Evolutionary conservation across 2,329 filamentous ascomycete genomes (phyloP), one percentile per base, ranked within the genome.

Genomic region (Fusarium tricinctum): DNA sequence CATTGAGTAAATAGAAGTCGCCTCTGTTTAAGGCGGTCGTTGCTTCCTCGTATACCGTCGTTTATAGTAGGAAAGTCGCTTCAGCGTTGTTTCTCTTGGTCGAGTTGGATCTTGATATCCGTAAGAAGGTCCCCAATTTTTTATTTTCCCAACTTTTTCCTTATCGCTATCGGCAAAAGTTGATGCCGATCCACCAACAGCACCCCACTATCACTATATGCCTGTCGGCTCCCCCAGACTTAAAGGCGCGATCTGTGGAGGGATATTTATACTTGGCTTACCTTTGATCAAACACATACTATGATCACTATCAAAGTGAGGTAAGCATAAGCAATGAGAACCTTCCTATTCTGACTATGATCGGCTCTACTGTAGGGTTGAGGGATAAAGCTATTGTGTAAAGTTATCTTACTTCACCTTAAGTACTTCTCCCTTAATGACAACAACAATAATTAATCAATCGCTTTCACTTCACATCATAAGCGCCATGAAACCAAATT

Each of bases 1-100:
- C 79, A 81, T 81, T 58, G 68, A 57, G 56, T 46, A 5, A 17
- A 19, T n/a, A 15, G 13, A 32, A 35, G 9, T 53, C 28, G 61
- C 66, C 66, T 59, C n/a, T 48, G 10, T 2, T 9, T 8, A 30
- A 60, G 63, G 60, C 70, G 56, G 23, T 46, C 4, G 15, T 22
- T n/a, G 5, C 53, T 40, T 40, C 54, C 19, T 55, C 8, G 9
- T 39, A 9, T 14, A 13, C 19, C 28, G 63, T 56, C 28, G 40
- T 35, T 20, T 49, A n/a, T 32, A 45, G 39, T 54, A 28, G 22
- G 39, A 13, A 22, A 60, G 22, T 57, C 19, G 46, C 32, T 54
- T 43, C n/a, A 55, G 42, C 32, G 39, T 35, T 44, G 42, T 68
- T 55, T 38, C 57, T 54, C 38, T n/a, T 67, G 33, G 57, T 59